Percentiles rank a stretch among this genome's conserved stretches.
Evolutionary conservation across 371 early-diverging fungal genomes (phyloP).

Genomic region (Mortierella sp.): DNA sequence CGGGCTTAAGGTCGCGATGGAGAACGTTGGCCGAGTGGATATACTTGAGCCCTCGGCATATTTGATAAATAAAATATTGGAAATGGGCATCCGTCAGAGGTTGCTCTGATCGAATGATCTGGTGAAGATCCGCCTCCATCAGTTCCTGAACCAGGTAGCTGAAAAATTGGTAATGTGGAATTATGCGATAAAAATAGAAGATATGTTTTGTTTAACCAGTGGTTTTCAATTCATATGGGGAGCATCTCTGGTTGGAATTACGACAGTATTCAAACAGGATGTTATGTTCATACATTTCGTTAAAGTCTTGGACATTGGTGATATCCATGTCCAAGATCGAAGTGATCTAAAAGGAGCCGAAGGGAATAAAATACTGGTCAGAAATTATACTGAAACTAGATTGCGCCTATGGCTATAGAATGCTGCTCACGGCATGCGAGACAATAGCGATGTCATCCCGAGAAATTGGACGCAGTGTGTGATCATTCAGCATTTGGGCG

Average conservation of each 20-base stretch:
- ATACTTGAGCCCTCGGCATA: slow-evolving; percentile 96
- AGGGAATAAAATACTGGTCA: neutral
- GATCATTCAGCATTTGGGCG: no score
- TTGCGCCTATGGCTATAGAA: neutral
- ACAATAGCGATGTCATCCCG: neutral
- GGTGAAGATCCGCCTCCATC: slow-evolving; percentile 99
- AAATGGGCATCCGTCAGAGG: slow-evolving; percentile 96
- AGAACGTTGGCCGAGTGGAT: slow-evolving; percentile 99
- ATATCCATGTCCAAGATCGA: slow-evolving; percentile 85
- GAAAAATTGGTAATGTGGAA: neutral
- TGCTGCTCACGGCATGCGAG: neutral
- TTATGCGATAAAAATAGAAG: slow-evolving; percentile 7
- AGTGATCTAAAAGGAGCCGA: slow-evolving; percentile 73
- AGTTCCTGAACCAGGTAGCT: slow-evolving; percentile 91
- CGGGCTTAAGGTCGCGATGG: slow-evolving; percentile 98
- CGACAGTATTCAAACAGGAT: neutral
- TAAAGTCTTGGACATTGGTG: slow-evolving; percentile 74
- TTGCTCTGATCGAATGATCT: slow-evolving; percentile 97
- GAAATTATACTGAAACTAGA: neutral
- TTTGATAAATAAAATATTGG: slow-evolving; percentile 98
- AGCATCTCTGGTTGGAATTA: neutral
- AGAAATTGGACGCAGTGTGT: neutral
- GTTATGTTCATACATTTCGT: slow-evolving; percentile 79
- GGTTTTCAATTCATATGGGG: neutral
- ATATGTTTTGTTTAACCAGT: neutral